Conservation (phyloP, 257 asterid genomes). For the Paraleonurus japonicus region DNA sequence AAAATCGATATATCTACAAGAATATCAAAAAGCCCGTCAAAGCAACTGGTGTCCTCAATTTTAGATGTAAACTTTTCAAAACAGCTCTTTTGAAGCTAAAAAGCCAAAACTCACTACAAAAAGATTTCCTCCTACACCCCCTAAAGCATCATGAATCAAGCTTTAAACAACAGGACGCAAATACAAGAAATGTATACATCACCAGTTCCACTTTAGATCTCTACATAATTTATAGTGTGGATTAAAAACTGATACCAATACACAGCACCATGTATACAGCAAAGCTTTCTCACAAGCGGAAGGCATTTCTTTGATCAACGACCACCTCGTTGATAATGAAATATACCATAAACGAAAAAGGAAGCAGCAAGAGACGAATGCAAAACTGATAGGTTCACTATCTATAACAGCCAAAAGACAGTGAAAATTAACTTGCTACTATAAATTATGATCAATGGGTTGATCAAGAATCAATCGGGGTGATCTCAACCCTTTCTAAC, state of each 20-base stretch:
- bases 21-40: too few species aligned
- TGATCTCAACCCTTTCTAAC: constrained; percentile 29
- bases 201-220: not conserved
- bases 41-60: too few species aligned
- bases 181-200: not conserved
- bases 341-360: not conserved
- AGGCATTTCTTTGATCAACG: not conserved
- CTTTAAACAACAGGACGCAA: not conserved
- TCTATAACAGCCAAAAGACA: not conserved
- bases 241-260: not conserved
- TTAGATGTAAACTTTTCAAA: not conserved
- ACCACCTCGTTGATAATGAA: not conserved
- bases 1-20: too few species aligned
- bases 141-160: not conserved
- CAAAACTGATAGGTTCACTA: not conserved
- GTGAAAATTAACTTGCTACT: constrained; percentile 22
- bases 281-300: not conserved
- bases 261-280: not conserved
- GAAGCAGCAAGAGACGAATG: not conserved
- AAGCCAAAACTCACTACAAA: not conserved
- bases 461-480: constrained; percentile 24
- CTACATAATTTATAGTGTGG: not conserved
- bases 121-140: not conserved
- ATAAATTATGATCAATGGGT: constrained; percentile 42
- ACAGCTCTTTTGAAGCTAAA: not conserved